phyloP scores from a whole-genome alignment of 2,329 filamentous ascomycete genomes.

The Ophiosphaerella korrae region DNA sequence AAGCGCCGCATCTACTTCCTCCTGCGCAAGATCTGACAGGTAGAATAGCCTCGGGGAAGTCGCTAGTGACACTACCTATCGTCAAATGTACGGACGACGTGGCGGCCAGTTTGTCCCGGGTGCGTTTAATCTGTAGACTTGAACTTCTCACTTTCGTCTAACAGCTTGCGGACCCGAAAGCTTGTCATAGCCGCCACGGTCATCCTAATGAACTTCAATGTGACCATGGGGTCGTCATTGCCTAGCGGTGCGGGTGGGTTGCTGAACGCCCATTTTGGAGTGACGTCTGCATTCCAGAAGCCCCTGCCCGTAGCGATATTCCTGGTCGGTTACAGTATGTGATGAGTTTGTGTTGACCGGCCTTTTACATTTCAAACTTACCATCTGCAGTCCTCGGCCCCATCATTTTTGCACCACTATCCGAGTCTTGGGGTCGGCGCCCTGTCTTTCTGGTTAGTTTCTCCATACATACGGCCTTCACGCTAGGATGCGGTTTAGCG shows the following conservation, averaged over 20 bases:
- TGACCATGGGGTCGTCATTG: not conserved
- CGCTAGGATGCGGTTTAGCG: not conserved
- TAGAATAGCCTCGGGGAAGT: not conserved
- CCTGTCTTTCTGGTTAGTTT: not conserved
- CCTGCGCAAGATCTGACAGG: not conserved
- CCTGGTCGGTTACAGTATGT: not conserved
- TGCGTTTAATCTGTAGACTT: not conserved
- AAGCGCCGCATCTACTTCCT: not conserved
- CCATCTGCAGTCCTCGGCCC: not conserved
- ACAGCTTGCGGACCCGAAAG: not conserved
- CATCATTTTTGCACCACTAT: not conserved
- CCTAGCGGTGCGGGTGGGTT: not conserved
- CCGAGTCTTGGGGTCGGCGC: not conserved
- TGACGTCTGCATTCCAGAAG: not conserved
- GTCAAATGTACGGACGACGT: not conserved
- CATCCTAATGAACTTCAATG: conserved; percentile 1
- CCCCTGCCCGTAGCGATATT: not conserved
- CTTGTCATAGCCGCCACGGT: not conserved
- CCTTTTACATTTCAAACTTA: not conserved
- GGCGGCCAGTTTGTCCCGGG: not conserved
- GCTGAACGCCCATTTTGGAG: not conserved
- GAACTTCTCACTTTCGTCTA: not conserved
- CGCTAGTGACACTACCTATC: not conserved
- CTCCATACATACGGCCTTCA: not conserved
- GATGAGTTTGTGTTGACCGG: not conserved